phyloP scores from a whole-genome alignment of 371 early-diverging fungal species.

The Lichtheimia corymbifera region DNA sequence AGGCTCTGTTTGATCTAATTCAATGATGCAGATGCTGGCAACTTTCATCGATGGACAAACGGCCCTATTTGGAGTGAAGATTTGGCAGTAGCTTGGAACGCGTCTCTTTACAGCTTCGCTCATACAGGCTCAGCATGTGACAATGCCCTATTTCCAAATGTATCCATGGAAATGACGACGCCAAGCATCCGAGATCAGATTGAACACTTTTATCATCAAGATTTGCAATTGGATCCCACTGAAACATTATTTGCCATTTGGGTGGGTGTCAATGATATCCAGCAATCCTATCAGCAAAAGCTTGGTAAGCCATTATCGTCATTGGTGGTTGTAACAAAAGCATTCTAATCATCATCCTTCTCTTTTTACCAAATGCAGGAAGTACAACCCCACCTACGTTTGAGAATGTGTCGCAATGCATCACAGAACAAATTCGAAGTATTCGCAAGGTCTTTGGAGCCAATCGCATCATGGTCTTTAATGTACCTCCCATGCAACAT shows the following conservation, averaged over 20 bases:
- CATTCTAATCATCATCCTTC: neutral
- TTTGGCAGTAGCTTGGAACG: constrained; percentile 44
- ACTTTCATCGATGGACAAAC: constrained; percentile 35
- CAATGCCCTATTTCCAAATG: constrained; percentile 25
- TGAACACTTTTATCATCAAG: constrained; percentile 33
- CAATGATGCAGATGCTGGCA: constrained; percentile 31
- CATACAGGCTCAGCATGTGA: constrained; percentile 44
- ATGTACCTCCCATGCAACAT: constrained; percentile 34
- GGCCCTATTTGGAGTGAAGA: constrained; percentile 50
- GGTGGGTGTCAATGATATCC: constrained; percentile 42
- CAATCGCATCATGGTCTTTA: constrained; percentile 31
- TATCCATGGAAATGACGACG: constrained; percentile 11
- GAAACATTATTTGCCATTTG: constrained; percentile 51
- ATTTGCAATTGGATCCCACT: constrained; percentile 26
- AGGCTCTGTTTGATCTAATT: neutral
- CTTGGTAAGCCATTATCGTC: constrained; percentile 15
- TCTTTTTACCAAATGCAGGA: neutral
- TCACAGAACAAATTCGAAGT: constrained; percentile 30
- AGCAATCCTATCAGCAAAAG: constrained; percentile 6
- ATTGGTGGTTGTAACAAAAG: neutral
- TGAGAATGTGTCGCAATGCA: constrained; percentile 24
- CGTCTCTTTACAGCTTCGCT: constrained; percentile 39
- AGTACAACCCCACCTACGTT: constrained; percentile 12
- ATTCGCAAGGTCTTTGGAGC: constrained; percentile 31
- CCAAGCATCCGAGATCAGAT: constrained; percentile 48